Percentiles rank a stretch among this genome's conserved stretches.
Conservation (phyloP, 192 early-diverging fungal genomes). For the Backusella tuberculispora region DNA sequence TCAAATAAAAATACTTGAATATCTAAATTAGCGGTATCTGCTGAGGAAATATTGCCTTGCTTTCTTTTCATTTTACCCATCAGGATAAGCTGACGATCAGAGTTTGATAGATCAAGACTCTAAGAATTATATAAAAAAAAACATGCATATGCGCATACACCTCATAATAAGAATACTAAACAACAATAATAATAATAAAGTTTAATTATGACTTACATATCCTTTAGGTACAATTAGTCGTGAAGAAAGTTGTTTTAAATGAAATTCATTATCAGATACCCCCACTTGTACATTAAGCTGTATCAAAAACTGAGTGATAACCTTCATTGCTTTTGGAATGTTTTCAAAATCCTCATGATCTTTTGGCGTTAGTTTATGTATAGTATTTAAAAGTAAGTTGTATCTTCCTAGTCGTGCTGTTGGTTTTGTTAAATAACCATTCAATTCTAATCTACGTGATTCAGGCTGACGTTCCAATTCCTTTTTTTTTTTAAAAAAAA, state of each 20-base stretch:
- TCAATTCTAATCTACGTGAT: constrained; percentile 78
- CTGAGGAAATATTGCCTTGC: constrained; percentile 40
- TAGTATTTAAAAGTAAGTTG: constrained; percentile 15
- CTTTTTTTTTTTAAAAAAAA: constrained; percentile 38
- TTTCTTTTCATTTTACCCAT: constrained; percentile 78
- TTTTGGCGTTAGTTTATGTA: constrained; percentile 19
- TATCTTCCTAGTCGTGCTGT: constrained; percentile 72
- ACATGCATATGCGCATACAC: neutral
- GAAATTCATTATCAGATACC: constrained; percentile 8
- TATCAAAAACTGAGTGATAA: constrained; percentile 2
- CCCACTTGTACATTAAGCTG: constrained; percentile 18
- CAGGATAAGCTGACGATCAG: constrained; percentile 72
- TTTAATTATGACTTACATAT: neutral
- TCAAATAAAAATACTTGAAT: constrained; percentile 88
- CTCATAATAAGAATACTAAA: too few species aligned
- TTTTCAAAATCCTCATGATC: constrained; percentile 4
- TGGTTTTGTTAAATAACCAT: constrained; percentile 87
- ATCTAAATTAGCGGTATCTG: constrained; percentile 34
- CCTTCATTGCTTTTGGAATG: neutral
- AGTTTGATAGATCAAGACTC: constrained; percentile 74
- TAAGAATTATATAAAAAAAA: constrained; percentile 30
- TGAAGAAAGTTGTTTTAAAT: constrained; percentile 55
- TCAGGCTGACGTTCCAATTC: constrained; percentile 76
- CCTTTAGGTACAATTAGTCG: constrained; percentile 56
- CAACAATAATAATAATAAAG: neutral